Evolutionary conservation across 495 filamentous ascomycete genomes (phyloP).

Genomic region (Ascodesmis nigricans): DNA sequence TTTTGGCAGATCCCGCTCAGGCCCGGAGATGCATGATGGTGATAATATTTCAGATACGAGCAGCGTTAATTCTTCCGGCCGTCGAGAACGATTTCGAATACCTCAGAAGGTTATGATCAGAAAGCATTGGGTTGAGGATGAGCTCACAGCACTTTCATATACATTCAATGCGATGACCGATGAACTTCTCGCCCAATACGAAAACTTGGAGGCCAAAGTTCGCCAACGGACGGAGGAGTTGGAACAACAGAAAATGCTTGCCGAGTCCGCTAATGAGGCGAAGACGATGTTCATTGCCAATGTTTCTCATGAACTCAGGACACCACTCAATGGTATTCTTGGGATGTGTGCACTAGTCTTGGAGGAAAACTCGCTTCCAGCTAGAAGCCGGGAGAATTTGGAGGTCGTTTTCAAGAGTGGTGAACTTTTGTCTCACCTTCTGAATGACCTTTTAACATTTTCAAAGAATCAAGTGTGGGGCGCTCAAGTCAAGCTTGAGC

Average conservation of each 20-base stretch:
- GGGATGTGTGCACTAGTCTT: constrained; percentile 45
- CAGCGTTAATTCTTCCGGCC: constrained; percentile 4
- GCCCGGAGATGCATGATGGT: too few species aligned
- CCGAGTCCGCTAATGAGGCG: constrained; percentile 32
- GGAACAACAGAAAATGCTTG: constrained; percentile 73
- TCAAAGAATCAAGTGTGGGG: constrained; percentile 83
- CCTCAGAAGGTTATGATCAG: constrained; percentile 57
- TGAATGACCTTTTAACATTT: constrained; percentile 78
- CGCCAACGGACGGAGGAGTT: constrained; percentile 53
- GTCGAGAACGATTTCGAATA: constrained; percentile 37
- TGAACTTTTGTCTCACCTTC: constrained; percentile 61
- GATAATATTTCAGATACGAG: constrained; percentile 1
- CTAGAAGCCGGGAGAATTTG: constrained; percentile 50
- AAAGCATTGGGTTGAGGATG: constrained; percentile 57
- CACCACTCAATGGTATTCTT: constrained; percentile 6
- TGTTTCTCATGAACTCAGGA: constrained; percentile 5
- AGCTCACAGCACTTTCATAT: constrained; percentile 61
- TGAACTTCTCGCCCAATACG: constrained; percentile 69
- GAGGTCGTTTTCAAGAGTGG: constrained; percentile 80
- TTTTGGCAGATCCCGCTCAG: too few species aligned
- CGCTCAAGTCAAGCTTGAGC: constrained; percentile 52
- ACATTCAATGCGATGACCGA: constrained; percentile 93
- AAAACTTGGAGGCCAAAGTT: constrained; percentile 62
- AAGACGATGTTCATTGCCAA: constrained; percentile 10
- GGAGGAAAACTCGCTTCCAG: constrained; percentile 56